Percentiles rank a stretch among this genome's conserved stretches.
Evolutionary conservation across 2,329 filamentous ascomycete species (phyloP).

Genomic region (Phaeosphaeria sp.): DNA sequence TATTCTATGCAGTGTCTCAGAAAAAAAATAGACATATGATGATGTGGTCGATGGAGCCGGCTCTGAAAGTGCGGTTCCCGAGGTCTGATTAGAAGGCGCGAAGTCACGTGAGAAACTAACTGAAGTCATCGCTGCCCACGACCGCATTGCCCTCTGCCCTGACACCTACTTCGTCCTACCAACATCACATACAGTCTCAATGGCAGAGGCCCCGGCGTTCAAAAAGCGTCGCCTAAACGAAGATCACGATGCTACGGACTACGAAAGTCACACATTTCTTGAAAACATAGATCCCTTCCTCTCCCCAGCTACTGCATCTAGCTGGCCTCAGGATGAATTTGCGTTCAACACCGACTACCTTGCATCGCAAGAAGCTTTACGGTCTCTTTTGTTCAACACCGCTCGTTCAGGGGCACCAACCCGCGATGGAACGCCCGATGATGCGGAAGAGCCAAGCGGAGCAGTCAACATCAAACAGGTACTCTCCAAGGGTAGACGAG

Average conservation of each 20-base stretch:
- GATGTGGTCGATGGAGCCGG: too few relatives aligned
- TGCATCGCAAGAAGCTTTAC: constrained; percentile 36
- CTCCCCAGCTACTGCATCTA: constrained; percentile 27
- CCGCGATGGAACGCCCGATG: constrained; percentile 27
- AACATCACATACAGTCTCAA: constrained; percentile 6
- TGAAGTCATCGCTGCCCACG: neutral
- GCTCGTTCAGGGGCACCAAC: constrained; percentile 36
- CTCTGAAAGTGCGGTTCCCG: too few relatives aligned
- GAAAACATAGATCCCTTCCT: constrained; percentile 30
- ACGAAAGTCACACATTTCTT: constrained; percentile 3
- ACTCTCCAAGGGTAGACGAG: constrained; percentile 25
- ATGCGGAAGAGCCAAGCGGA: constrained; percentile 9
- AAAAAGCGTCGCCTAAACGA: neutral
- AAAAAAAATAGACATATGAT: neutral
- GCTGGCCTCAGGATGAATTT: constrained; percentile 36
- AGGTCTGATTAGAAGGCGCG: neutral
- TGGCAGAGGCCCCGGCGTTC: neutral
- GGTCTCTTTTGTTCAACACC: constrained; percentile 36
- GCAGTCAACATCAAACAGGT: constrained; percentile 26
- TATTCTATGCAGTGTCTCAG: neutral
- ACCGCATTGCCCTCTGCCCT: neutral
- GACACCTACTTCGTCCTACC: neutral
- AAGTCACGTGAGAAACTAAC: neutral
- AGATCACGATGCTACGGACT: neutral
- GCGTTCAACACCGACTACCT: constrained; percentile 36